Conservation (phyloP, 1,284 basidiomycete genomes). For the Fomitopsis palustris region DNA sequence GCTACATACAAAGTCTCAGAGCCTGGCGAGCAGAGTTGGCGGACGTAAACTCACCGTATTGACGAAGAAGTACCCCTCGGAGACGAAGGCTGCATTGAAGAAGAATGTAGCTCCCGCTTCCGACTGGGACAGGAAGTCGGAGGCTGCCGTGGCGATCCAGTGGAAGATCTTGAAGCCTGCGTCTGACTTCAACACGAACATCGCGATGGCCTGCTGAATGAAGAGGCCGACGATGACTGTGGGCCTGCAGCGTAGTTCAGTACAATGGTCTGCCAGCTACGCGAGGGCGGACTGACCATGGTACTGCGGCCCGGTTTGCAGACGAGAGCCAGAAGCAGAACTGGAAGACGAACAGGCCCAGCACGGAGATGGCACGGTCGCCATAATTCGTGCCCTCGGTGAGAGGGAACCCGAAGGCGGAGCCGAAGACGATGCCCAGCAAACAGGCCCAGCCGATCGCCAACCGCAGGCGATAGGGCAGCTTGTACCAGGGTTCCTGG, state of each 20-base stretch:
- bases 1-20: constrained; percentile 33
- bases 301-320: constrained; percentile 54
- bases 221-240: constrained; percentile 85
- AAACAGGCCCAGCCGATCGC: constrained; percentile 72
- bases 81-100: constrained; percentile 60
- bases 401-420: constrained; percentile 76
- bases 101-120: constrained; percentile 73
- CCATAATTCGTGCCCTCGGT: constrained; percentile 66
- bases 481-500: constrained; percentile 63
- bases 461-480: constrained; percentile 57
- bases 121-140: constrained; percentile 66
- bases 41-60: constrained; percentile 50
- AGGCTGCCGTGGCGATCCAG: constrained; percentile 75
- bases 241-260: constrained; percentile 44
- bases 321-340: constrained; percentile 66
- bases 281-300: constrained; percentile 46
- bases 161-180: constrained; percentile 81
- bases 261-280: neutral
- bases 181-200: constrained; percentile 80
- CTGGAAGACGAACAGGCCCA: constrained; percentile 78
- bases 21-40: constrained; percentile 7
- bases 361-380: constrained; percentile 78
- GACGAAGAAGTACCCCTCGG: constrained; percentile 77
- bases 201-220: constrained; percentile 77
- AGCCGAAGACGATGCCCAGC: constrained; percentile 73